Evolutionary conservation across 148 eudicot genomes (phyloP), one percentile per base, ranked within the genome.

Genomic region (Arbutus unedo): DNA sequence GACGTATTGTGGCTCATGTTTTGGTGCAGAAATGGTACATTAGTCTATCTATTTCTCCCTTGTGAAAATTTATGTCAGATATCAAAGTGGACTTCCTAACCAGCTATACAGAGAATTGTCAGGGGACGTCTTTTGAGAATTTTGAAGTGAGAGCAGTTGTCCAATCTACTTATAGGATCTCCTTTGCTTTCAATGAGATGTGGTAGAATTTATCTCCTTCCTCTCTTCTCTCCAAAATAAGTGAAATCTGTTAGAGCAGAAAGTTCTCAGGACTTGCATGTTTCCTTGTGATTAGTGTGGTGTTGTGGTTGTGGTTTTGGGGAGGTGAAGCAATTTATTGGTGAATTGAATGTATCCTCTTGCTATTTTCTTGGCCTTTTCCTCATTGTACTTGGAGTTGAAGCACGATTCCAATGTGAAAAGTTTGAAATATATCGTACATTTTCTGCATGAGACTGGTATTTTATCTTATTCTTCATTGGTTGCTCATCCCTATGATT

Each of bases 1-100:
- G 85, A 90, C 89, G 71, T 96, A 96, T 72, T 96, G 99, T 78
- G 99, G 99, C 82, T 96, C 99, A 78, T 96, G 99, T 84, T 96
- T 79, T 93, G 99, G 99, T 81, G 99, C 99, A 71, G 99, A 91
- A 88, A 13, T 53, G 92, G 99, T 93, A 89, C 6, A 82, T 68
- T 85, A 72, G 49, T 79, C 41, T 84, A 16, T 85, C 16, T 67
- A 13, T 21, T 31, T 77, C 70, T 64, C 79, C 70, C 49, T 50
- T 10, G 13, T 31, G 11, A 55, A 14, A 76, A 43, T 59, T 11
- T 80, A 15, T 74, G 13, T 73, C 13, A 1, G 15, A 47, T 73
- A 47, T 73, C 9, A 44, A 77, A 81, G 68, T 45, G 73, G 23
- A 48, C 4, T 54, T n/a, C 11, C 44, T 51, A 50, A 25, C 23